Evolutionary conservation across 2,329 filamentous ascomycete genomes (phyloP), one percentile per base, ranked within the genome.

Genomic region (Dactylellina parvicollis): DNA sequence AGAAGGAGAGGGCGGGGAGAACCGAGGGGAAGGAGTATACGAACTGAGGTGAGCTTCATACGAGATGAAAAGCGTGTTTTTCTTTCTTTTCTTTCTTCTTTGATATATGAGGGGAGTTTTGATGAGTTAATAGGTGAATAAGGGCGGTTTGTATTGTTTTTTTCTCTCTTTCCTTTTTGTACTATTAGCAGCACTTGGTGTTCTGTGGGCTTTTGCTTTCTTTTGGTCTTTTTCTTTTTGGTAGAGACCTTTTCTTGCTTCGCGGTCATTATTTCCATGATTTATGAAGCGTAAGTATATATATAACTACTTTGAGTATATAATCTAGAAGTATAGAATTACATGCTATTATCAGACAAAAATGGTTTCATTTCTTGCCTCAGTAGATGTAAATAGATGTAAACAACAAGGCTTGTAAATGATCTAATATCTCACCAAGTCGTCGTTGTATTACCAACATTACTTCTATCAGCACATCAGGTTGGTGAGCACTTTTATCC

Each of bases 11-110:
- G 32, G 22, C 49, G 8, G 60, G 47, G 40, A 56, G 42, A 54
- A 16, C 28, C 18, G 64, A 73, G 60, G 69, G 14, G 40, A 72
- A 72, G 42, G 66, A 73, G 52, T 64, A 64, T 38, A 64, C 67
- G 3, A 59, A 38, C 20, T 72, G 59, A 52, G 26, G 14, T 14
- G 20, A 12, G 46, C 28, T 30, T 49, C 7, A 32, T 32, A 12
- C 30, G 1, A 28, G 18, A 50, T 22, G 42, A 20, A 46, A 20
- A 22, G 20, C 10, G 10, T 46, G 3, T 55, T 49, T 26, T n/a
- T 26, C 16, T 38, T 2, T 38, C 40, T 40, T 36, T 38, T 9
- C 20, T 34, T 50, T 34, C 8, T 54, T 40, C 30, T 60, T 36
- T 59, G 46, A 16, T 34, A 34, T 34, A 26, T 26, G 8, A 54